Conservation (phyloP, 176 grass and related monocot species). For the Typha latifolia region DNA sequence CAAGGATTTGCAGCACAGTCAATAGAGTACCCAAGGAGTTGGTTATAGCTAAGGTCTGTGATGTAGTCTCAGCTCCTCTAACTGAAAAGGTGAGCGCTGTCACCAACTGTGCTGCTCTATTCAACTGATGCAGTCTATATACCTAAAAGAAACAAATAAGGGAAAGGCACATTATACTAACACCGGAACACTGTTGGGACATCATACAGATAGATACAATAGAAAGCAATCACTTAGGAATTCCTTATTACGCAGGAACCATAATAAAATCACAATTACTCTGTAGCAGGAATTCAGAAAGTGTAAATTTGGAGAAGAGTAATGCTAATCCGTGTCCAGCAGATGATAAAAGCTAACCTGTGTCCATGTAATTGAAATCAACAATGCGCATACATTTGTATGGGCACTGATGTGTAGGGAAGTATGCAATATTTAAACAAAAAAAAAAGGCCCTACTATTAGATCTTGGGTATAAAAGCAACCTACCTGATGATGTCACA, state of each 20-base stretch:
- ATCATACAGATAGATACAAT: background rate
- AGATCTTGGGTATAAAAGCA: no score
- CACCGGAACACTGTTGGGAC: background rate
- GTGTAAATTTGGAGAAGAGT: background rate
- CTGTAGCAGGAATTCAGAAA: background rate
- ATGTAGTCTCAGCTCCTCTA: slow-evolving; percentile 70
- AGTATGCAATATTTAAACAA: no score
- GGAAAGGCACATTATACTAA: background rate
- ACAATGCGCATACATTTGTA: no score
- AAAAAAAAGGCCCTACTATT: no score
- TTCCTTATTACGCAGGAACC: background rate
- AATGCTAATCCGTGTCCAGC: background rate
- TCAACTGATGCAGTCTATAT: slow-evolving; percentile 93
- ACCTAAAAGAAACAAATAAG: slow-evolving; percentile 35
- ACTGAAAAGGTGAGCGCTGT: slow-evolving; percentile 76
- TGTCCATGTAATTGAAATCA: no score
- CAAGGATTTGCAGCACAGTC: slow-evolving; percentile 85
- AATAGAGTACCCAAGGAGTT: slow-evolving; percentile 77
- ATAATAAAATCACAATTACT: background rate
- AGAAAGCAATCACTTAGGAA: background rate
- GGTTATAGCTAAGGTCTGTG: slow-evolving; percentile 74
- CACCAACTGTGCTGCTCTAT: slow-evolving; percentile 91
- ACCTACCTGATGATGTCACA: no score
- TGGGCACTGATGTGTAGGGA: no score
- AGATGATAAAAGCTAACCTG: background rate